phyloP scores from a whole-genome alignment of 805 yeast species.

The Nakazawaea siamensis region DNA sequence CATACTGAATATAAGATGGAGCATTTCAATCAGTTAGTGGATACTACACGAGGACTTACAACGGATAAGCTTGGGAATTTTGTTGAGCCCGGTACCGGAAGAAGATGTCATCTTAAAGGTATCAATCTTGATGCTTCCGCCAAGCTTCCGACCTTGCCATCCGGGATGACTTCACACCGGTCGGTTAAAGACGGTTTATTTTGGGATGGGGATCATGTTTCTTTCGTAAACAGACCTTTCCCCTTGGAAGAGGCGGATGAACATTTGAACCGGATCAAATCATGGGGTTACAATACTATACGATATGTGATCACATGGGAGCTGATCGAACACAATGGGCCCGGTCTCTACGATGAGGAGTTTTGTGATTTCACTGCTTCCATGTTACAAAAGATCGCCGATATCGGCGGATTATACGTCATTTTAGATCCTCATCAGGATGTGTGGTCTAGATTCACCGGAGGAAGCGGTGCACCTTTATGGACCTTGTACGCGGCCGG shows the following conservation, averaged over 20 bases:
- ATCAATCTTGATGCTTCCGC: conserved; percentile 72
- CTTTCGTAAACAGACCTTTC: conserved; percentile 82
- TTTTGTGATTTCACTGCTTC: conserved; percentile 64
- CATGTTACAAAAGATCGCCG: conserved; percentile 46
- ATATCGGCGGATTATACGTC: conserved; percentile 68
- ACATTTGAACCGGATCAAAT: conserved; percentile 64
- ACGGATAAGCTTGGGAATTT: conserved; percentile 49
- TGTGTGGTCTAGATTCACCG: conserved; percentile 83
- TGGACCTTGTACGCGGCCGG: conserved; percentile 94
- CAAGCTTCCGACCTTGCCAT: conserved; percentile 60
- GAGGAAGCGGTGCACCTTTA: conserved; percentile 91
- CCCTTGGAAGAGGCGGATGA: conserved; percentile 61
- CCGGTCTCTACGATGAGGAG: conserved; percentile 72
- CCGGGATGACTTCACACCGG: conserved; percentile 29
- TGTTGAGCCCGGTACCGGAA: conserved; percentile 39
- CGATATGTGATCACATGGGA: conserved; percentile 86
- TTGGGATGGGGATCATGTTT: conserved; percentile 63
- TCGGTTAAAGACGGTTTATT: conserved; percentile 36
- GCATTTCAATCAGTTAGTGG: conserved; percentile 1
- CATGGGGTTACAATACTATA: conserved; percentile 76
- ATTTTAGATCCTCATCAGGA: conserved; percentile 90
- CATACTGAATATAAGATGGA: too few species aligned
- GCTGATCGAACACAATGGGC: conserved; percentile 83
- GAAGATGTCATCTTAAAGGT: conserved; percentile 64
- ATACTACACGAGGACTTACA: conserved; percentile 1